phyloP scores from a whole-genome alignment of 2,329 filamentous ascomycete species.

The Ascochyta lentis region DNA sequence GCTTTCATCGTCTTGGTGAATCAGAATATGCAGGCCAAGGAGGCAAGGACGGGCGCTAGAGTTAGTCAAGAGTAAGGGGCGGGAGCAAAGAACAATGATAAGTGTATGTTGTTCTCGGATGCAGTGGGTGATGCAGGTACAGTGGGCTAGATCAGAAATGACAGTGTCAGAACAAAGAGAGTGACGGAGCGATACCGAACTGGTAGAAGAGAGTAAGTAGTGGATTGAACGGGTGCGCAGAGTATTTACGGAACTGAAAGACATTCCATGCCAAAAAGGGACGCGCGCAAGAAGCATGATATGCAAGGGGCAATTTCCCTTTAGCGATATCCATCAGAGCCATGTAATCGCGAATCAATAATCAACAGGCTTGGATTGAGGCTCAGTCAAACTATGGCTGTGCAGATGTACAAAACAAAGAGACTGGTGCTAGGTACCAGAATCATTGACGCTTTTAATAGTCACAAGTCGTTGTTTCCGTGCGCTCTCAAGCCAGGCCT shows the following conservation, averaged over 20 bases:
- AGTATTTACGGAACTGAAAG: not conserved
- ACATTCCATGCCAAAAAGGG: not conserved
- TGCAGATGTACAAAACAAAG: too few species aligned
- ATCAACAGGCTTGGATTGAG: not conserved
- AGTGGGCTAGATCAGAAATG: not conserved
- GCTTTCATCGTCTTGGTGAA: constrained; percentile 21
- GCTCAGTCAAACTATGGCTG: not conserved
- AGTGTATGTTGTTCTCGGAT: not conserved
- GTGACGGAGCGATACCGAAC: not conserved
- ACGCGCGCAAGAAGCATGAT: not conserved
- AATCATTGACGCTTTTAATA: too few species aligned
- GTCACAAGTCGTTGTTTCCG: too few species aligned
- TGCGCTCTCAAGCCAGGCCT: too few species aligned
- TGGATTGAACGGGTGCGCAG: not conserved
- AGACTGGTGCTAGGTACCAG: too few species aligned
- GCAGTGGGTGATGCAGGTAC: not conserved
- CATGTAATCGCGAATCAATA: not conserved
- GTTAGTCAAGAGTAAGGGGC: not conserved
- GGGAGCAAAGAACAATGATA: too few species aligned
- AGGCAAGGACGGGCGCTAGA: not conserved
- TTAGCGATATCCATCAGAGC: not conserved
- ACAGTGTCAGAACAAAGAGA: not conserved
- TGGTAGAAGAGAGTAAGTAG: not conserved
- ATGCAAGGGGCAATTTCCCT: constrained; percentile 6
- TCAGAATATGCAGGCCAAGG: not conserved